phyloP scores from a whole-genome alignment of 1,284 basidiomycete species.

The Abortiporus biennis region DNA sequence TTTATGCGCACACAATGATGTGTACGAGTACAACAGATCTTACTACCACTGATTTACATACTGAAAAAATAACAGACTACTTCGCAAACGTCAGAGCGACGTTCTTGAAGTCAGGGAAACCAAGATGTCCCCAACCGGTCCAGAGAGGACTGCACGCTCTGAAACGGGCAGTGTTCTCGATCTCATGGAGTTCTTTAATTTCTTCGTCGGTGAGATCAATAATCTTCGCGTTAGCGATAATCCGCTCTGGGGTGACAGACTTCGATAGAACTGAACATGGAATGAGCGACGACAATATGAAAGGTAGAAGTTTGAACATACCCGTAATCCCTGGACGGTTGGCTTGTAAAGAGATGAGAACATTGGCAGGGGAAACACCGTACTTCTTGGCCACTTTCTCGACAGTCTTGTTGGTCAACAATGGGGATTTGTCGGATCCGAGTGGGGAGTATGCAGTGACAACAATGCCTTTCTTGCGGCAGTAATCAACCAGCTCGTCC shows the following conservation, averaged over 20 bases:
- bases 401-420: conserved; percentile 55
- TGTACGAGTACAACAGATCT: too few relatives aligned
- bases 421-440: conserved; percentile 70
- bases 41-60: too few relatives aligned
- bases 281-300: neutral
- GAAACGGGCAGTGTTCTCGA: conserved; percentile 55
- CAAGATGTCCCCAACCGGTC: conserved; percentile 58
- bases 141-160: conserved; percentile 56
- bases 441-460: conserved; percentile 75
- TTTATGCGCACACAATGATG: too few relatives aligned
- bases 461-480: conserved; percentile 55
- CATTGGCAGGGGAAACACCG: conserved; percentile 45
- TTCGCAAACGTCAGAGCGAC: too few relatives aligned
- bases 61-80: too few relatives aligned
- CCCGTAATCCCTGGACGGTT: conserved; percentile 53
- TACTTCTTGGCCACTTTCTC: conserved; percentile 49
- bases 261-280: conserved; percentile 46
- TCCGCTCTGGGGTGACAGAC: conserved; percentile 55
- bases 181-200: conserved; percentile 44
- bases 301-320: conserved; percentile 17
- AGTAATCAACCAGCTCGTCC: conserved; percentile 56
- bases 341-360: conserved; percentile 61
- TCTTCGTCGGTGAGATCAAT: conserved; percentile 55
- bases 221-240: conserved; percentile 51
- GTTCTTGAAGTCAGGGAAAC: conserved; percentile 47